These are phyloP conservation scores for Colletotrichum lentis DNA, from an alignment of 2,329 filamentous ascomycete genomes.

Conservation along the genomic window DNA sequence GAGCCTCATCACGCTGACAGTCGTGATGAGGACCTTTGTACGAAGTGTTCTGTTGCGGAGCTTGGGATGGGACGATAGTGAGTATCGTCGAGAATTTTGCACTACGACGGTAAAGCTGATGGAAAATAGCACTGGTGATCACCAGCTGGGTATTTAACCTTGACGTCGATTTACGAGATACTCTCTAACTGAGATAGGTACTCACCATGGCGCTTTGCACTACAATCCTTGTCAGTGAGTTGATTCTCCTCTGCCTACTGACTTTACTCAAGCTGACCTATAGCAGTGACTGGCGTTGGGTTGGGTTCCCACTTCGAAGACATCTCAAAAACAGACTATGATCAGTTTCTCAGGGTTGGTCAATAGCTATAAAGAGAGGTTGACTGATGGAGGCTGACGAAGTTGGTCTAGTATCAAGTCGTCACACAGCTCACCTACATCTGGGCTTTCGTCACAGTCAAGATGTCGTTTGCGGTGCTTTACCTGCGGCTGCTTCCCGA, in stretches of 20 bases:
- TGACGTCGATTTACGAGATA: no score
- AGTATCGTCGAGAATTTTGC: slow-evolving; percentile 3
- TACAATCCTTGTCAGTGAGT: slow-evolving; percentile 34
- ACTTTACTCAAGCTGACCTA: not conserved
- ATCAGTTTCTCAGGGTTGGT: slow-evolving; percentile 29
- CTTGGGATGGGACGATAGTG: slow-evolving; percentile 38
- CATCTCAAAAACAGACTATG: slow-evolving; percentile 27
- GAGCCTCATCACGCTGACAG: slow-evolving; percentile 30
- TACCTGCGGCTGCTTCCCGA: slow-evolving; percentile 37
- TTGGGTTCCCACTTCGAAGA: slow-evolving; percentile 36
- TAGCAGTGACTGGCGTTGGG: slow-evolving; percentile 35
- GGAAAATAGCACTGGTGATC: slow-evolving; percentile 29
- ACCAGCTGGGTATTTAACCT: slow-evolving; percentile 31
- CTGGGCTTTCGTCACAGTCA: slow-evolving; percentile 38
- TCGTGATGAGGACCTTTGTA: slow-evolving; percentile 33
- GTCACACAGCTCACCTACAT: slow-evolving; percentile 37
- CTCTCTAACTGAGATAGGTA: slow-evolving; percentile 22
- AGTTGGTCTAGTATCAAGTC: slow-evolving; percentile 29
- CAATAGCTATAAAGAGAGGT: not conserved
- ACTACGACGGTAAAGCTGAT: slow-evolving; percentile 11
- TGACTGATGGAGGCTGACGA: not conserved
- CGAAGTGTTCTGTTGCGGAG: slow-evolving; percentile 28
- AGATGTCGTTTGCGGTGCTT: slow-evolving; percentile 37
- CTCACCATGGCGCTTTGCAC: slow-evolving; percentile 37
- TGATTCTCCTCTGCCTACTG: no score